These are phyloP conservation scores for Nicotiana otophora DNA, from an alignment of 257 asterid genomes.

Conservation along the genomic window DNA sequence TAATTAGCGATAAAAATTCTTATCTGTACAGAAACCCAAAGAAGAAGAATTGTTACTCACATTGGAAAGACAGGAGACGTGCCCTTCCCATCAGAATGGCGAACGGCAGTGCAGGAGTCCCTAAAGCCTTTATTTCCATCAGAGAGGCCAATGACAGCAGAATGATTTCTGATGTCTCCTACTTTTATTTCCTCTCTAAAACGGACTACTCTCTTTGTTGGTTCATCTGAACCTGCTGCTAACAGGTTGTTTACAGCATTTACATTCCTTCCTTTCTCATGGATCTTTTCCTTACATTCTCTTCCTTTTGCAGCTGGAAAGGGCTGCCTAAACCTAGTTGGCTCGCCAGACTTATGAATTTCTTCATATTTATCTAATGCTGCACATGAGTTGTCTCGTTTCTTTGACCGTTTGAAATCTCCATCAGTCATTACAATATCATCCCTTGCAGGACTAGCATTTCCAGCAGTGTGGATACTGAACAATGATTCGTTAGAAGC, in stretches of 20 bases:
- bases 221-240: conserved; percentile 14
- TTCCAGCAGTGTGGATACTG: conserved; percentile 25
- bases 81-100: conserved; percentile 20
- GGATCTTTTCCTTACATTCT: conserved; percentile 3
- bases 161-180: neutral
- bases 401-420: conserved; percentile 22
- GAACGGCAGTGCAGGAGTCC: conserved; percentile 14
- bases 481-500: conserved; percentile 42
- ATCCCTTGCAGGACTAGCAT: conserved; percentile 12
- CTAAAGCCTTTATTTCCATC: neutral
- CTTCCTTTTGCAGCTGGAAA: conserved; percentile 18
- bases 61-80: conserved; percentile 15
- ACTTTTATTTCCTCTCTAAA: conserved; percentile 17
- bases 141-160: neutral
- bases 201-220: conserved; percentile 14
- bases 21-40: neutral
- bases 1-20: neutral
- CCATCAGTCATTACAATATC: neutral
- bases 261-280: conserved; percentile 11
- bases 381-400: conserved; percentile 13
- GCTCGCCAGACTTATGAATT: conserved; percentile 10
- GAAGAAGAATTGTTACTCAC: conserved; percentile 29
- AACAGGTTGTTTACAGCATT: conserved; percentile 12
- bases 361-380: conserved; percentile 23
- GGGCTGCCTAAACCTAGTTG: conserved; percentile 4